Evolutionary conservation across 768 basidiomycete species (phyloP).

Genomic region (Symmetrospora coprosmae): DNA sequence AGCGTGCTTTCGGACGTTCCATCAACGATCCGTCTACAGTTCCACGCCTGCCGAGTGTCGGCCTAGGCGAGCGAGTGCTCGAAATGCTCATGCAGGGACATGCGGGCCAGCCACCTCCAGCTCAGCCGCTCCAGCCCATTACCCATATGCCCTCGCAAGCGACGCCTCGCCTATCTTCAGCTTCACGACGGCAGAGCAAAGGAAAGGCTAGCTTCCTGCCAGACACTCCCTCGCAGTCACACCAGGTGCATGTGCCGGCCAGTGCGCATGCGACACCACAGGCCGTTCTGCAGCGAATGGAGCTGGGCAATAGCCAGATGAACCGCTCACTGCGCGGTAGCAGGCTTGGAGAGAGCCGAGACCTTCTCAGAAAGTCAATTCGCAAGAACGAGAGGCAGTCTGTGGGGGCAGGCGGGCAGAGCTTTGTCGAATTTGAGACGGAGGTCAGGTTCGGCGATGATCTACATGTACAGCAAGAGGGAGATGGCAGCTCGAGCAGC

Average conservation of each 20-base stretch:
- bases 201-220: too few species aligned
- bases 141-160: too few species aligned
- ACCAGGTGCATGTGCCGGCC: too few species aligned
- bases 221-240: too few species aligned
- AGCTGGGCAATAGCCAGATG: neutral
- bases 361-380: too few species aligned
- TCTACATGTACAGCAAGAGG: neutral
- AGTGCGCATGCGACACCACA: too few species aligned
- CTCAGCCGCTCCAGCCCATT: too few species aligned
- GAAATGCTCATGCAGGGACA: neutral
- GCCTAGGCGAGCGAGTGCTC: neutral
- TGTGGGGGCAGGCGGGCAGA: neutral
- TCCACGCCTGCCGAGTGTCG: neutral
- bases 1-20: too few species aligned
- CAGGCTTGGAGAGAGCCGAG: too few species aligned
- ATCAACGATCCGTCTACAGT: too few species aligned
- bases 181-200: conserved; percentile 2
- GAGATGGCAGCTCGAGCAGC: neutral
- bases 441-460: conserved; percentile 19
- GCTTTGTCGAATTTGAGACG: conserved; percentile 1
- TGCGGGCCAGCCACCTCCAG: neutral
- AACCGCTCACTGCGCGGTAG: too few species aligned
- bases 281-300: neutral
- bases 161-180: neutral
- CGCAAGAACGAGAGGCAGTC: too few species aligned